Evolutionary conservation across 495 filamentous ascomycete species (phyloP), one percentile per base, ranked within the genome.

Genomic region (Margaritispora aquatica): DNA sequence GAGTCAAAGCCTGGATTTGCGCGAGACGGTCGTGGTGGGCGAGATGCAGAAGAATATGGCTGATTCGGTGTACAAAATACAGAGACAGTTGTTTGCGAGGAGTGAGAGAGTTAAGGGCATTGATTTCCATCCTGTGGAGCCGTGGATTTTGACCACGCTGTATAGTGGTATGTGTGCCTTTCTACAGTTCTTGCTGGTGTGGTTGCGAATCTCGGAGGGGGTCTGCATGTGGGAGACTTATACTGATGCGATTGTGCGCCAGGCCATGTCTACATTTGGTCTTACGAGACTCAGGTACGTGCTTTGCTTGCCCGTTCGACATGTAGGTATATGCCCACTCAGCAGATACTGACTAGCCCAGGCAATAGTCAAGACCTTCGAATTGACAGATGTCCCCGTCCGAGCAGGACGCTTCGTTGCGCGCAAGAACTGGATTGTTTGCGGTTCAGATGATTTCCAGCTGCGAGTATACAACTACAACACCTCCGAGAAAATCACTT

Each of bases 221-320:
- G 13, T 5, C 5, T 55, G 41, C 34, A 26, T 36, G 52, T 34
- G 46, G 44, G 65, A 48, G 63, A 51, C 26, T 9, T 22, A 29
- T 51, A 55, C 65, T 67, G 61, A 66, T 60, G 21, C 21, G 20
- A 56, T 31, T 46, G 38, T n/a, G 34, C 17, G 38, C 38, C 57
- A 91, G 86, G 93, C 74, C 94, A 97, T 80, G 95, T 96, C 69
- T 93, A 97, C 77, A 97, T 99, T 69, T 99, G 94, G 95, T 97
- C 92, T 10, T 96, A 96, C 75, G 94, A 97, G 74, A 92, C 92
- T 51, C 95, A 96, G 74, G 83, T 85, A 74, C 57, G 73, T 27
- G 29, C 1, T 23, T 31, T 24, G 17, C 2, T 38, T 13, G 5
- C 29, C 13, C 29, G 5, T 34, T n/a, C 13, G 29, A 34, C 29